phyloP scores from a whole-genome alignment of 2,329 filamentous ascomycete species.

The Pyrenophora graminea region DNA sequence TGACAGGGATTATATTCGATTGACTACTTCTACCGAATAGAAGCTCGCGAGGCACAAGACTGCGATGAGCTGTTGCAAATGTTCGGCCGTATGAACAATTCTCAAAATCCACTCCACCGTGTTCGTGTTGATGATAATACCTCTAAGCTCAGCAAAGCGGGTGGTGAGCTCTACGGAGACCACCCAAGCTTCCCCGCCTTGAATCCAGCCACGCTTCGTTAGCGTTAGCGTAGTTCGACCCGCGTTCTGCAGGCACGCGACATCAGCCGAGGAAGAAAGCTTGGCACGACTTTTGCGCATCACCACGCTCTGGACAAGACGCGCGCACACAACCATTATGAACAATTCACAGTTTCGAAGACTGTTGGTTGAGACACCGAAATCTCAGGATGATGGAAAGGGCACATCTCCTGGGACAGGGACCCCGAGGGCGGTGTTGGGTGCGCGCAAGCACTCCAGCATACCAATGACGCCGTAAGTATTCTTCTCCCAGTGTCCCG shows the following conservation, averaged over 20 bases:
- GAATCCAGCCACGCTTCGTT: constrained; percentile 1
- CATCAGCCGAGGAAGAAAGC: not conserved
- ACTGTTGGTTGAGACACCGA: constrained; percentile 61
- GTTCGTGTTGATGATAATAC: too few relatives aligned
- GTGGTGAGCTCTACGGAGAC: not conserved
- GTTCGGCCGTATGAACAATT: too few relatives aligned
- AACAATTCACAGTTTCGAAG: constrained; percentile 95
- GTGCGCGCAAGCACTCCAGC: constrained; percentile 76
- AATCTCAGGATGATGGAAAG: constrained; percentile 39
- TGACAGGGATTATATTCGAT: not conserved
- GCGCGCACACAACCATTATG: constrained; percentile 59
- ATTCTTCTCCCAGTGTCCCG: not conserved
- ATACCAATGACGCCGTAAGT: constrained; percentile 94
- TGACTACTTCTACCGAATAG: too few relatives aligned
- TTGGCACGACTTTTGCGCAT: constrained; percentile 14
- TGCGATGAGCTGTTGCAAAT: too few relatives aligned
- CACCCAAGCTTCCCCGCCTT: constrained; percentile 12
- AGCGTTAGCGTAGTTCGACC: not conserved
- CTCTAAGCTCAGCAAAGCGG: not conserved
- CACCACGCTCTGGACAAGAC: not conserved
- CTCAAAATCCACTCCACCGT: too few relatives aligned
- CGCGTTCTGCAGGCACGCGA: constrained; percentile 5
- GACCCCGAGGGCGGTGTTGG: constrained; percentile 59
- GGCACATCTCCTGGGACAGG: constrained; percentile 30
- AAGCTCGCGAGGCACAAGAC: too few relatives aligned